Percentiles rank a stretch among this genome's conserved stretches.
These are phyloP conservation scores for Agaricales sp. DNA, from an alignment of 1,284 basidiomycete species.

Conservation along the genomic window DNA sequence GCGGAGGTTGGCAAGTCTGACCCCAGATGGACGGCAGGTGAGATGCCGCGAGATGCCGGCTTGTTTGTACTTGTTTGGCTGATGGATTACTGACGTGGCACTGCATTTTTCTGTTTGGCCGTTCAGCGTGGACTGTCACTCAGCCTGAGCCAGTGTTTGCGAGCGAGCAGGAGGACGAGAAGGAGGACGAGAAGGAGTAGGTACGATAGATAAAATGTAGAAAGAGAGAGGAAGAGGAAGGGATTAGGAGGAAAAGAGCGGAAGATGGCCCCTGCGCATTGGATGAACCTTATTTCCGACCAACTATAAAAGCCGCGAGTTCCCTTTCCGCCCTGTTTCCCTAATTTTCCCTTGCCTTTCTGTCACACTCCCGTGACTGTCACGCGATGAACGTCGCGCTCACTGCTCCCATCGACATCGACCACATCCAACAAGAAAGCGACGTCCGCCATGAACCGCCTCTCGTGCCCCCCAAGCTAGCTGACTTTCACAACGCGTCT, in stretches of 20 bases:
- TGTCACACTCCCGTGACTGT: background rate
- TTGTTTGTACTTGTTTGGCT: constrained; percentile 33
- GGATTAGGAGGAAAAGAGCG: constrained; percentile 3
- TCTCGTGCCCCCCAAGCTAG: constrained; percentile 23
- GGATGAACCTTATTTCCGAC: too few relatives aligned
- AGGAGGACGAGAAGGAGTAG: constrained; percentile 26
- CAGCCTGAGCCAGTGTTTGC: constrained; percentile 76
- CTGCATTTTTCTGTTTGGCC: constrained; percentile 40
- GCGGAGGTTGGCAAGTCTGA: constrained; percentile 69
- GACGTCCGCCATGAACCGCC: constrained; percentile 52
- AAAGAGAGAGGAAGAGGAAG: background rate
- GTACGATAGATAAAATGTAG: constrained; percentile 10
- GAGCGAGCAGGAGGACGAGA: constrained; percentile 45
- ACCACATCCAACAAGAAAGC: constrained; percentile 50
- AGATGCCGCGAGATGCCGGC: too few relatives aligned
- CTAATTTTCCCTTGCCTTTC: background rate
- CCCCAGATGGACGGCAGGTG: constrained; percentile 75
- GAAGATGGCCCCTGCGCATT: constrained; percentile 6
- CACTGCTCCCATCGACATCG: constrained; percentile 42
- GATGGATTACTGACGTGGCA: constrained; percentile 51
- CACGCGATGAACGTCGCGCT: constrained; percentile 29
- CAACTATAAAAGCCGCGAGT: too few relatives aligned
- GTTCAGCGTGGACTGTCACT: constrained; percentile 70
- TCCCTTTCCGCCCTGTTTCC: background rate
- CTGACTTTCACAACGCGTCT: constrained; percentile 21